Conservation (phyloP, 805 yeast species). For the Candida golubevii region DNA sequence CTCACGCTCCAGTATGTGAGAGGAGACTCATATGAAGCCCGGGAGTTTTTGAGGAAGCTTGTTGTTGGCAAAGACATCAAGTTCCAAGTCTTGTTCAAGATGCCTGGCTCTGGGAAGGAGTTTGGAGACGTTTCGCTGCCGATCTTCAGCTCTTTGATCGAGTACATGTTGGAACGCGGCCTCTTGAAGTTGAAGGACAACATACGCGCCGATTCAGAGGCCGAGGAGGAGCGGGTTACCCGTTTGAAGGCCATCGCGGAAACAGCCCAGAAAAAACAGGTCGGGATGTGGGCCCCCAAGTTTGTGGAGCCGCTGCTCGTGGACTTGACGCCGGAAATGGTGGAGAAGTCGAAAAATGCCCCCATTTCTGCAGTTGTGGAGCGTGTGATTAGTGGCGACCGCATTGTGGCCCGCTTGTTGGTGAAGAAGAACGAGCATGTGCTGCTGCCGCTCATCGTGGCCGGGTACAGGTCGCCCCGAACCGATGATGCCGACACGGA, state of each 20-base stretch:
- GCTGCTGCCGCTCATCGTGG: constrained; percentile 57
- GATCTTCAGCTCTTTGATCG: constrained; percentile 54
- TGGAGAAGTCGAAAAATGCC: constrained; percentile 31
- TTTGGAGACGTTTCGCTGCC: constrained; percentile 72
- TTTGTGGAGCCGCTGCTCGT: constrained; percentile 19
- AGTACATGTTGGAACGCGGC: constrained; percentile 54
- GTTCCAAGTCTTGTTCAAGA: constrained; percentile 54
- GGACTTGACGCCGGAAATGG: constrained; percentile 28
- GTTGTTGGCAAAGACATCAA: constrained; percentile 62
- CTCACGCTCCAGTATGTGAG: constrained; percentile 63
- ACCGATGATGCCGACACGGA: constrained; percentile 42
- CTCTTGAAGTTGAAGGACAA: constrained; percentile 59
- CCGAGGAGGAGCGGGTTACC: constrained; percentile 37
- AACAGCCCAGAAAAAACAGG: constrained; percentile 46
- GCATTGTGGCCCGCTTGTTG: constrained; percentile 58
- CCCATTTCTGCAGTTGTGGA: constrained; percentile 63
- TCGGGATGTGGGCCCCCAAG: constrained; percentile 52
- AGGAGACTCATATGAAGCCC: constrained; percentile 54
- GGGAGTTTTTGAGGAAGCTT: constrained; percentile 58
- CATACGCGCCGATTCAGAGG: constrained; percentile 31
- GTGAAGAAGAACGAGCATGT: constrained; percentile 49
- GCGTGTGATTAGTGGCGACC: constrained; percentile 73
- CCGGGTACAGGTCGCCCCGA: constrained; percentile 73
- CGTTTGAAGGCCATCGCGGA: constrained; percentile 40
- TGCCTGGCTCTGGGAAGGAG: constrained; percentile 50